phyloP scores from a whole-genome alignment of 768 basidiomycete species.

The Hypholoma fasciculare region DNA sequence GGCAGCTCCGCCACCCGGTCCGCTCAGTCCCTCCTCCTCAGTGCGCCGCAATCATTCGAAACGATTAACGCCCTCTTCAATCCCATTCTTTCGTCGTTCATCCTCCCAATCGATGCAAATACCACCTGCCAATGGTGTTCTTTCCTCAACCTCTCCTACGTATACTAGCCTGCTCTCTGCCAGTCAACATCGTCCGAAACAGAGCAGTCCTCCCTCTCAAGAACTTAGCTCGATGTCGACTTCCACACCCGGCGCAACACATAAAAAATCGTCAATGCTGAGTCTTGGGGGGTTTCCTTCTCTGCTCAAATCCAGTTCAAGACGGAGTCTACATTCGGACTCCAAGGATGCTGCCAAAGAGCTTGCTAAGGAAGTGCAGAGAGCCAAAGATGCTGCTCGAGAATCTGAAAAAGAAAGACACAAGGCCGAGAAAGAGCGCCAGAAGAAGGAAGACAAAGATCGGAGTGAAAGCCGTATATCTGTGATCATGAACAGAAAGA shows the following conservation, averaged over 20 bases:
- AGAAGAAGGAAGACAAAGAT: conserved; percentile 81
- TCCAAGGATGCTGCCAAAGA: conserved; percentile 56
- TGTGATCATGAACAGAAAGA: conserved; percentile 81
- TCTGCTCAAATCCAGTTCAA: conserved; percentile 82
- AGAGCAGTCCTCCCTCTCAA: conserved; percentile 51
- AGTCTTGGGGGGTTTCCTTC: conserved; percentile 75
- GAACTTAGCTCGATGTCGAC: conserved; percentile 54
- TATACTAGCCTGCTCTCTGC: conserved; percentile 26
- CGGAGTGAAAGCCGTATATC: conserved; percentile 90
- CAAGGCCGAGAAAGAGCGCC: conserved; percentile 40
- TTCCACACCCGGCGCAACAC: conserved; percentile 56
- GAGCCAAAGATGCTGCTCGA: conserved; percentile 3
- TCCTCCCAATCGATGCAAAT: conserved; percentile 86
- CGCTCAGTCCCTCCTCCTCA: conserved; percentile 74
- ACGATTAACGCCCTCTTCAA: conserved; percentile 88
- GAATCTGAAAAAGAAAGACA: conserved; percentile 5
- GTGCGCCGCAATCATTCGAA: conserved; percentile 70
- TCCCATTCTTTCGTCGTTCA: conserved; percentile 92
- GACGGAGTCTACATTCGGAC: conserved; percentile 75
- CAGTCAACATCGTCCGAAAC: conserved; percentile 41
- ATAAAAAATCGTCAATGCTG: conserved; percentile 76
- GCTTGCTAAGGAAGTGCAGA: conserved; percentile 32
- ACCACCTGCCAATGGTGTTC: conserved; percentile 38
- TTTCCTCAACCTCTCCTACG: conserved; percentile 52
- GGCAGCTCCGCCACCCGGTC: conserved; percentile 53